phyloP scores from a whole-genome alignment of 176 grass and related monocot species.

The Elymus sibiricus region DNA sequence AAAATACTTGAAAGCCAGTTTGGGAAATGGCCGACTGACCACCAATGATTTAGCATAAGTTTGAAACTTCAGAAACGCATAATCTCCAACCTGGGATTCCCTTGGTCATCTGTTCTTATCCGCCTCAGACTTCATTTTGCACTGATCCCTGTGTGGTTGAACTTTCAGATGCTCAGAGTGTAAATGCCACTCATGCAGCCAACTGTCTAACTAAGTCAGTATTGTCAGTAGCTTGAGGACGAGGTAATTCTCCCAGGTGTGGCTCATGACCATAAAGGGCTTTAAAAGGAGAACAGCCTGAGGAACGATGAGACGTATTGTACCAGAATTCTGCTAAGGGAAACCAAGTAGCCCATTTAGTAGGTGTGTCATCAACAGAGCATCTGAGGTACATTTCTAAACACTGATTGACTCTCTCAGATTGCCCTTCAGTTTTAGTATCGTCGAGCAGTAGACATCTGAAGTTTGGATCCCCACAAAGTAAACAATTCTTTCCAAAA shows the following conservation, averaged over 20 bases:
- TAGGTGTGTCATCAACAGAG: not conserved
- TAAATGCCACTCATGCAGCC: not conserved
- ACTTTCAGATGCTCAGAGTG: not conserved
- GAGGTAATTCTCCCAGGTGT: not conserved
- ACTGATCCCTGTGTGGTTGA: not conserved
- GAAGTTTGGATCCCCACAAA: not conserved
- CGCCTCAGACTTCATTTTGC: not conserved
- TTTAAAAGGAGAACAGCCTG: not conserved
- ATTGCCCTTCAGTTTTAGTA: not conserved
- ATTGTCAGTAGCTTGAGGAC: not conserved
- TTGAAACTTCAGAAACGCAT: not conserved
- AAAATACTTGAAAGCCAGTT: not conserved
- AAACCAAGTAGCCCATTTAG: not conserved
- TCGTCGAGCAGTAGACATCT: not conserved
- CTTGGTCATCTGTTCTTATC: not conserved
- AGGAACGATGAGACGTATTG: not conserved
- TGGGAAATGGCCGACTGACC: not conserved
- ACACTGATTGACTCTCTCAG: not conserved
- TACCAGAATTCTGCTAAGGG: not conserved
- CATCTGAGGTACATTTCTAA: not conserved
- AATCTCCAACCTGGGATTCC: not conserved
- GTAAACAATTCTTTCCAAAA: not conserved
- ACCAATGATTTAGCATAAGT: not conserved
- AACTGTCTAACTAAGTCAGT: not conserved
- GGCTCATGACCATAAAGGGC: not conserved